Evolutionary conservation across 1,139 yeast species (phyloP), one percentile per base, ranked within the genome.

Genomic region (Kodamaea alishanica): DNA sequence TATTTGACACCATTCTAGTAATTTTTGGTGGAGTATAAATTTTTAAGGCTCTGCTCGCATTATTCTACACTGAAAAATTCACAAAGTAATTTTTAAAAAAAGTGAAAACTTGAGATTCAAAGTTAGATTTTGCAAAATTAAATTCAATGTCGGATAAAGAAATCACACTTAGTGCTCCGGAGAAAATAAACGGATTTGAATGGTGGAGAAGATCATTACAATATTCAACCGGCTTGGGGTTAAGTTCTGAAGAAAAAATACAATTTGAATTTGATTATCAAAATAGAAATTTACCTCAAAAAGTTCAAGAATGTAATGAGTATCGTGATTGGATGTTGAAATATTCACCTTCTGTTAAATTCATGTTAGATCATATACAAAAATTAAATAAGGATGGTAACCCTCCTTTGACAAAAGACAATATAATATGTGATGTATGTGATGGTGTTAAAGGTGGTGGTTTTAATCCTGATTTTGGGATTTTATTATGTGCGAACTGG

Each of bases 401-500:
- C 2, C 31, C 32, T 2, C 47, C 43, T 9, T 40, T 56, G 37
- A 42, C 46, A 36, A 43, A 43, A 10, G 34, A 39, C 38, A 79
- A 85, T 52, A 83, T 92, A 41, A 69, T 78, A 6, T 92, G 98
- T 60, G 95, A 81, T 42, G 76, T 77, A 9, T 94, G 98, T 61
- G 94, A 86, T 49, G 92, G 85, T 45, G 73, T 80, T 65, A 84
- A 85, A 54, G 88, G 95, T 30, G 96, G 96, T 30, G 98, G 99
- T 1, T 94, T 85, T 60, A 88, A 89, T 58, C 97, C 97, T 0
- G 83, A 87, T 35, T 65, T 79, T 39, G 98, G 98, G 2, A 83
- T 92, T 30, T 66, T 89, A 43, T 65, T 92, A 12, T 92, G 99
- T 63, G 88, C 92, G 49, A 90, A 92, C 61, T 75, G 90, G 63